A percentile compares a stretch with the other conserved stretches of the same genome.
Conservation (phyloP, 2,329 filamentous ascomycete species). For the Alternaria gaisen region DNA sequence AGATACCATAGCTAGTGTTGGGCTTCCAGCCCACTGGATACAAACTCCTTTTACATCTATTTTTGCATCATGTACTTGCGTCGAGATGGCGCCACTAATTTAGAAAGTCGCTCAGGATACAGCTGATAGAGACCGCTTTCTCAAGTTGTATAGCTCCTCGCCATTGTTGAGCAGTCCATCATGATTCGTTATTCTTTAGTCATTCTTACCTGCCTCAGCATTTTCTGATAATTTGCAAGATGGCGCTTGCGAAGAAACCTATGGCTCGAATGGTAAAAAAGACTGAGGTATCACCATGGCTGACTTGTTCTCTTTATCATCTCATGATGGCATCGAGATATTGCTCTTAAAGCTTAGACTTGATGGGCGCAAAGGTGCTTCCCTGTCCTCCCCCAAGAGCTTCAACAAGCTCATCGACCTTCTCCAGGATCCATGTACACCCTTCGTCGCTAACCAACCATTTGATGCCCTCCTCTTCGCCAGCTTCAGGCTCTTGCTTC, state of each 20-base stretch:
- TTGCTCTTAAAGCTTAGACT: slow-evolving; percentile 31
- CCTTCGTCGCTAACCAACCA: slow-evolving; percentile 74
- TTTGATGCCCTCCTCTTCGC: slow-evolving; percentile 63
- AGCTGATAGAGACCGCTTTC: too few relatives aligned
- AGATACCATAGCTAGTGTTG: too few relatives aligned
- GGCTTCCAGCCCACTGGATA: neutral
- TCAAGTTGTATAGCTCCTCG: slow-evolving; percentile 31
- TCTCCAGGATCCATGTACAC: slow-evolving; percentile 68
- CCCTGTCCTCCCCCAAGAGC: slow-evolving; percentile 42
- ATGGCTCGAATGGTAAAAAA: too few relatives aligned
- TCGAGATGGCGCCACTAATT: too few relatives aligned
- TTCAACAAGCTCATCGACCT: slow-evolving; percentile 67
- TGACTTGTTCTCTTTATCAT: neutral
- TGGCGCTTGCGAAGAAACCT: too few relatives aligned
- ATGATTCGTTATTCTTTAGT: slow-evolving; percentile 31
- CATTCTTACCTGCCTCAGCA: slow-evolving; percentile 23
- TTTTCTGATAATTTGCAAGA: too few relatives aligned
- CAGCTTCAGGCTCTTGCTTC: slow-evolving; percentile 57
- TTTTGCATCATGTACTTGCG: too few relatives aligned
- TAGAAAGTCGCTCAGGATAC: too few relatives aligned
- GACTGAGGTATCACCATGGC: neutral
- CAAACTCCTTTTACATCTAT: too few relatives aligned
- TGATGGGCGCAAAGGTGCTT: slow-evolving; percentile 42
- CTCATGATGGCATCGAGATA: neutral
- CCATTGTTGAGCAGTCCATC: slow-evolving; percentile 35